These are phyloP conservation scores for Tolypocladium album DNA, from an alignment of 2,329 filamentous ascomycete species.

Conservation along the genomic window DNA sequence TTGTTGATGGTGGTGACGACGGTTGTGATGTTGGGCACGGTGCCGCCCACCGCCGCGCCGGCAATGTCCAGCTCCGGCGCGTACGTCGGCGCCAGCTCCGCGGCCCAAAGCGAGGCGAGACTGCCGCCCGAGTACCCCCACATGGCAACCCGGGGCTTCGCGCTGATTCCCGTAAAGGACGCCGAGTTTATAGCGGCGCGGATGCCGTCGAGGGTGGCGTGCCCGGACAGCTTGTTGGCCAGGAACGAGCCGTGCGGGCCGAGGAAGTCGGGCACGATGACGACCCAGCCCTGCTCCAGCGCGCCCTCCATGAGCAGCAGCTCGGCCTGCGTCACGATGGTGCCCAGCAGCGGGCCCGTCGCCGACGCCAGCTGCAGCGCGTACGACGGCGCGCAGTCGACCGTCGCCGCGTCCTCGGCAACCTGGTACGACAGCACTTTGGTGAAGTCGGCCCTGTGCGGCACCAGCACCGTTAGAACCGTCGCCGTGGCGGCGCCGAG, in stretches of 20 bases:
- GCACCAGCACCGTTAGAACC: constrained; percentile 26
- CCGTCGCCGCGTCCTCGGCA: constrained; percentile 25
- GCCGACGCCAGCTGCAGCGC: constrained; percentile 9
- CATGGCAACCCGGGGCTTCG: constrained; percentile 24
- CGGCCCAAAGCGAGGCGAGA: constrained; percentile 11
- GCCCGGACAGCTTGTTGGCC: constrained; percentile 26
- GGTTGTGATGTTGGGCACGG: constrained; percentile 9
- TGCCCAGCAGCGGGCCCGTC: constrained; percentile 17
- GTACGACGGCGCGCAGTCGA: constrained; percentile 21
- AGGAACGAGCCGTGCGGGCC: constrained; percentile 31
- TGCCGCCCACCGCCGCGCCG: constrained; percentile 14
- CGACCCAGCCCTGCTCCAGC: constrained; percentile 32
- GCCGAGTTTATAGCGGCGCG: constrained; percentile 24
- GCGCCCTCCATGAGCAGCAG: constrained; percentile 11
- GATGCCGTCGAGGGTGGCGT: constrained; percentile 31
- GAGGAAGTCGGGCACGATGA: constrained; percentile 36
- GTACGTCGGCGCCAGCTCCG: constrained; percentile 14
- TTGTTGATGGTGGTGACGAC: constrained; percentile 9
- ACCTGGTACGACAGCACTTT: constrained; percentile 31
- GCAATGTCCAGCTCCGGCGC: constrained; percentile 13
- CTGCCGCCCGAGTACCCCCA: constrained; percentile 27
- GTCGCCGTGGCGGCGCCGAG: constrained; percentile 22
- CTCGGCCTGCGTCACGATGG: constrained; percentile 14
- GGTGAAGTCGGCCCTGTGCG: constrained; percentile 14
- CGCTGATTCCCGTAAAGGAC: constrained; percentile 16